Conservation (phyloP, 176 grass and related monocot species). For the Oryza nivara region DNA sequence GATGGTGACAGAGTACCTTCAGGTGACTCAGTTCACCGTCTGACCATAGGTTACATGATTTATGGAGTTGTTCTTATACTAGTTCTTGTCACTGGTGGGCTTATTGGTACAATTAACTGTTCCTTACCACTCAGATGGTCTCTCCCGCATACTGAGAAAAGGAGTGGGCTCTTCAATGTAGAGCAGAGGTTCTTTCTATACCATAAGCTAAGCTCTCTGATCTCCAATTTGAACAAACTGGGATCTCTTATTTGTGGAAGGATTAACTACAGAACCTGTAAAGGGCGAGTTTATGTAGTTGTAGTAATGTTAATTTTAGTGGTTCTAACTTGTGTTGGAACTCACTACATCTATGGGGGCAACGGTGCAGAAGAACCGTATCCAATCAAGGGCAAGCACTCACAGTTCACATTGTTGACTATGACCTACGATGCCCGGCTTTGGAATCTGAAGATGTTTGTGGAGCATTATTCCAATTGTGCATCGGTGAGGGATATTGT, state of each 20-base stretch:
- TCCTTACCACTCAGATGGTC: constrained; percentile 56
- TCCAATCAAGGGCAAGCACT: constrained; percentile 61
- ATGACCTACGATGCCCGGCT: constrained; percentile 90
- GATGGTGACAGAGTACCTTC: constrained; percentile 80
- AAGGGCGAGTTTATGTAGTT: constrained; percentile 41
- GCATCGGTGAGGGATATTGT: constrained; percentile 82
- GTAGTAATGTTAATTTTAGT: constrained; percentile 38
- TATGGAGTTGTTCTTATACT: constrained; percentile 56
- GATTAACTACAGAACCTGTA: constrained; percentile 63
- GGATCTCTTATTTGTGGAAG: constrained; percentile 53
- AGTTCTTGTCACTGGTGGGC: constrained; percentile 58
- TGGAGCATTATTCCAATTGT: constrained; percentile 93
- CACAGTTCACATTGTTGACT: constrained; percentile 89
- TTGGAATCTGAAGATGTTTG: constrained; percentile 89
- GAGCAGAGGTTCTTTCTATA: constrained; percentile 39
- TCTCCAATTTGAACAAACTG: constrained; percentile 51
- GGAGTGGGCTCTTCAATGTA: constrained; percentile 42
- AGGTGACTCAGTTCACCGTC: constrained; percentile 48
- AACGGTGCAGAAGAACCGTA: constrained; percentile 74
- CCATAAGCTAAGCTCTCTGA: constrained; percentile 51
- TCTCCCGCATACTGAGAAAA: constrained; percentile 59
- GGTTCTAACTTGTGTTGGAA: constrained; percentile 74
- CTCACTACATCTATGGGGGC: constrained; percentile 70
- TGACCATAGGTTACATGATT: constrained; percentile 59
- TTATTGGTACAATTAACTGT: constrained; percentile 72